Percentiles rank a stretch among this genome's conserved stretches.
These are phyloP conservation scores for Candida cerambycidarum DNA, from an alignment of 805 yeast genomes.

Conservation along the genomic window DNA sequence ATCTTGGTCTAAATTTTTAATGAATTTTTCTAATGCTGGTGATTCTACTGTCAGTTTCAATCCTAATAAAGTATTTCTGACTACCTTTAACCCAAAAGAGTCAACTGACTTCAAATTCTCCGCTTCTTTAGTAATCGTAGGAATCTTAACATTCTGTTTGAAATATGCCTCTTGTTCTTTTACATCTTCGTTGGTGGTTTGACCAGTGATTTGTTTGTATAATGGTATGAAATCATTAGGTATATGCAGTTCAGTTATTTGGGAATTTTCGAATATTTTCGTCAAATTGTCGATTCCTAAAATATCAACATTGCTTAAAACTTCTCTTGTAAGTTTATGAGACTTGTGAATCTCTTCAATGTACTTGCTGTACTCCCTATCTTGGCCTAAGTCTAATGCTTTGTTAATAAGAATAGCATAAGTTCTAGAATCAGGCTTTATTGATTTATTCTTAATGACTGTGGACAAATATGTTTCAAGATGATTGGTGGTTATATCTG, in stretches of 20 bases:
- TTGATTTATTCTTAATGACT: constrained; percentile 22
- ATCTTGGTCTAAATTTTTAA: constrained; percentile 29
- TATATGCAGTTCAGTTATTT: constrained; percentile 27
- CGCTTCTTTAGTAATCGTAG: constrained; percentile 52
- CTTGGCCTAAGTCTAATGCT: constrained; percentile 16
- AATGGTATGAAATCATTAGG: constrained; percentile 34
- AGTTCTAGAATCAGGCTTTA: constrained; percentile 53
- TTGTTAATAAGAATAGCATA: constrained; percentile 58
- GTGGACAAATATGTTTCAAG: constrained; percentile 42
- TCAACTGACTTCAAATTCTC: constrained; percentile 64
- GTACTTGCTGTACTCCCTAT: constrained; percentile 14
- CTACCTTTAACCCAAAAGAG: constrained; percentile 73
- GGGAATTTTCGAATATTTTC: constrained; percentile 26
- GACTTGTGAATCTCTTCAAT: constrained; percentile 13
- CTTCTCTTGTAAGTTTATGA: constrained; percentile 15
- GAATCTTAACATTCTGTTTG: constrained; percentile 24
- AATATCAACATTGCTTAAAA: constrained; percentile 51
- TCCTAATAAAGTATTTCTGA: constrained; percentile 67
- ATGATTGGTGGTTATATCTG: constrained; percentile 40
- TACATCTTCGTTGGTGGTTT: constrained; percentile 1
- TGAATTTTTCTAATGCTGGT: constrained; percentile 23
- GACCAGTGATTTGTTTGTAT: constrained; percentile 23
- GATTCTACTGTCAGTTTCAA: constrained; percentile 19
- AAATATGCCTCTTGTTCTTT: constrained; percentile 30
- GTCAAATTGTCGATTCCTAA: constrained; percentile 49